Percentiles rank a stretch among this genome's conserved stretches.
Conservation (phyloP, 345 rosid genomes). For the Linum trigynum region DNA sequence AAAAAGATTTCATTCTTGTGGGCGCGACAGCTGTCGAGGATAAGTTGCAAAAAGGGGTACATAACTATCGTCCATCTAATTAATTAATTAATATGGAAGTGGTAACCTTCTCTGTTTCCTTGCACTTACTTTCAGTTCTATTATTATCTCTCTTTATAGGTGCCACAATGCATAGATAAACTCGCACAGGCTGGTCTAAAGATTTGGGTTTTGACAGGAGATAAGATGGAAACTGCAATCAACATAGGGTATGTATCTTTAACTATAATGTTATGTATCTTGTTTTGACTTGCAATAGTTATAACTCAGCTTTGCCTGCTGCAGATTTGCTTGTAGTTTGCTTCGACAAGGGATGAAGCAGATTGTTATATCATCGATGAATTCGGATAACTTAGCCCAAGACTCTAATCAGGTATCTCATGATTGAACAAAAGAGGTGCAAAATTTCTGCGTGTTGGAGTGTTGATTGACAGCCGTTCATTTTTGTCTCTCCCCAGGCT, state of each 20-base stretch:
- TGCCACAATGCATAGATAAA: slow-evolving; percentile 78
- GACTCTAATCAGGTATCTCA: background rate
- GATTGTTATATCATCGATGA: slow-evolving; percentile 32
- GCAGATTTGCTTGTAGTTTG: slow-evolving; percentile 77
- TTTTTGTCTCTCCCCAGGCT: slow-evolving; percentile 35
- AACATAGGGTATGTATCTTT: slow-evolving; percentile 46
- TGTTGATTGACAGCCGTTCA: slow-evolving; percentile 7
- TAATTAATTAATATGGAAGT: background rate
- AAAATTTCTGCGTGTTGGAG: slow-evolving; percentile 1
- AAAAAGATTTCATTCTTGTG: slow-evolving; percentile 51
- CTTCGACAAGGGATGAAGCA: slow-evolving; percentile 73
- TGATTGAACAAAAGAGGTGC: background rate
- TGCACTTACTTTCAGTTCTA: background rate
- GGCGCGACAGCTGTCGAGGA: slow-evolving; percentile 79
- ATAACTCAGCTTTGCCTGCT: slow-evolving; percentile 5
- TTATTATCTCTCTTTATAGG: slow-evolving; percentile 30
- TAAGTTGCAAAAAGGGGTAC: slow-evolving; percentile 80
- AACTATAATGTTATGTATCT: background rate
- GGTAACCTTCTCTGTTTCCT: background rate
- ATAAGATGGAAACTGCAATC: slow-evolving; percentile 78
- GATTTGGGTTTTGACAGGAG: slow-evolving; percentile 87
- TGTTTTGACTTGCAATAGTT: background rate
- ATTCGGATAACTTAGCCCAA: slow-evolving; percentile 4
- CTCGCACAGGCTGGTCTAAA: slow-evolving; percentile 84
- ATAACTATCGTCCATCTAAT: background rate